A percentile compares a stretch with the other conserved stretches of the same genome.
Evolutionary conservation across 2,329 filamentous ascomycete genomes (phyloP).

Genomic region (Exutisphaerella laricina): DNA sequence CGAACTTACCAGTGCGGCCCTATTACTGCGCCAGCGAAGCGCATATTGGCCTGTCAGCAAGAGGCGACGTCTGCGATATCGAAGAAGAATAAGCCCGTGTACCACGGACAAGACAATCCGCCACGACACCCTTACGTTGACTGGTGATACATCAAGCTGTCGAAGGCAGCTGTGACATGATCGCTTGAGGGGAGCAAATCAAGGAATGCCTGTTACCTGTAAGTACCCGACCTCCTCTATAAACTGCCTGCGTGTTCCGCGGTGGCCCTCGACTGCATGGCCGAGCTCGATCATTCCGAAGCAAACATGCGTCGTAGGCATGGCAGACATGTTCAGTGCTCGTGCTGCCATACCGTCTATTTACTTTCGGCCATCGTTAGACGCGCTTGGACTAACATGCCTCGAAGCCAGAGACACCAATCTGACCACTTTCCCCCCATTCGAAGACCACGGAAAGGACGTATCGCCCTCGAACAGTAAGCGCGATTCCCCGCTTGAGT

Average conservation of each 20-base stretch:
- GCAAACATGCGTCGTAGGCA: conserved; percentile 9
- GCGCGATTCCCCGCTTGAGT: conserved; percentile 34
- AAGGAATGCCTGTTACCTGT: conserved; percentile 29
- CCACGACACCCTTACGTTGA: conserved; percentile 15
- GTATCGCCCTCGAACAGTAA: conserved; percentile 21
- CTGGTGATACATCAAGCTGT: too few species aligned
- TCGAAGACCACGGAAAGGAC: conserved; percentile 27
- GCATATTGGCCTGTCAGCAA: conserved; percentile 12
- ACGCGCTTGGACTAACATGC: conserved; percentile 15
- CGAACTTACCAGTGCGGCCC: conserved; percentile 10
- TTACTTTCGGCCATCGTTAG: conserved; percentile 4
- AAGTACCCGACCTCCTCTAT: conserved; percentile 27
- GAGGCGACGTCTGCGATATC: conserved; percentile 4
- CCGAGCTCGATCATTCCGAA: neutral
- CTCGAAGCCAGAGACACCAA: conserved; percentile 20
- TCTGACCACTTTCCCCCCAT: conserved; percentile 33
- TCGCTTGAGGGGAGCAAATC: conserved; percentile 17
- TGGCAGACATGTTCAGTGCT: conserved; percentile 1
- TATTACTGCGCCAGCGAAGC: conserved; percentile 17
- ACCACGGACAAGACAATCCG: conserved; percentile 11
- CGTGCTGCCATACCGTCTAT: conserved; percentile 2
- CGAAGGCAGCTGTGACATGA: too few species aligned
- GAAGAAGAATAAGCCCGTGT: conserved; percentile 14
- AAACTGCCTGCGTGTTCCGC: conserved; percentile 2
- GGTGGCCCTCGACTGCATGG: neutral